These are phyloP conservation scores for Hemisphaericaspora subhashii DNA, from an alignment of 1,139 yeast genomes.

Conservation along the genomic window DNA sequence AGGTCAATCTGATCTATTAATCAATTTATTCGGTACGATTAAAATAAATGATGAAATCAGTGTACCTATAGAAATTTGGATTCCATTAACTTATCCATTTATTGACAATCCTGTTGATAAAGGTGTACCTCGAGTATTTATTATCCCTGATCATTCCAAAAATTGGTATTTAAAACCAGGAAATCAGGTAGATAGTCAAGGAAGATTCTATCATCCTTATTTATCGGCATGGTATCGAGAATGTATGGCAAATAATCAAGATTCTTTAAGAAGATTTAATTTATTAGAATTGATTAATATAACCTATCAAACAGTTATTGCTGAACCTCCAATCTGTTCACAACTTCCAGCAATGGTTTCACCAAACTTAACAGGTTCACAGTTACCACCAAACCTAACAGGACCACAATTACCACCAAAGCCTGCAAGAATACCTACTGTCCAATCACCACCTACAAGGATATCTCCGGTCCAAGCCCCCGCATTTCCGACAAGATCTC, in stretches of 20 bases:
- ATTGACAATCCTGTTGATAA: conserved; percentile 21
- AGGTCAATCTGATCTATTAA: conserved; percentile 60
- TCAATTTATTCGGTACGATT: conserved; percentile 64
- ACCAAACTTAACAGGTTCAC: conserved; percentile 1
- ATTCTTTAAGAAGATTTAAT: conserved; percentile 24
- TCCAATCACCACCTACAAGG: conserved; percentile 8
- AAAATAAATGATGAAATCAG: conserved; percentile 31
- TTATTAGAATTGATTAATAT: conserved; percentile 37
- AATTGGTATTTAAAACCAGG: conserved; percentile 53
- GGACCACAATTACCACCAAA: conserved; percentile 20
- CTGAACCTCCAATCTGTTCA: conserved; percentile 30
- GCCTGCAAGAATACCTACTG: conserved; percentile 23
- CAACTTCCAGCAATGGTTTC: conserved; percentile 6
- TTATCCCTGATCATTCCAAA: conserved; percentile 48
- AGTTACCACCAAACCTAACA: no score
- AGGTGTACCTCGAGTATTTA: conserved; percentile 61
- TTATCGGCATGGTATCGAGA: conserved; percentile 56
- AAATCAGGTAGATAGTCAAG: conserved; percentile 72
- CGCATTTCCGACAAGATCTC: background rate
- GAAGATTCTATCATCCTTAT: conserved; percentile 70
- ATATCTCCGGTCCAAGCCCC: no score
- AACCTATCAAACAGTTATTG: conserved; percentile 40
- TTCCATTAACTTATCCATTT: conserved; percentile 69
- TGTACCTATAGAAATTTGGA: conserved; percentile 74
- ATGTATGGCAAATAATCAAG: conserved; percentile 14